Base-by-base conservation (phyloP, 805 yeast species). In the Pichia pseudocactophila region DNA sequence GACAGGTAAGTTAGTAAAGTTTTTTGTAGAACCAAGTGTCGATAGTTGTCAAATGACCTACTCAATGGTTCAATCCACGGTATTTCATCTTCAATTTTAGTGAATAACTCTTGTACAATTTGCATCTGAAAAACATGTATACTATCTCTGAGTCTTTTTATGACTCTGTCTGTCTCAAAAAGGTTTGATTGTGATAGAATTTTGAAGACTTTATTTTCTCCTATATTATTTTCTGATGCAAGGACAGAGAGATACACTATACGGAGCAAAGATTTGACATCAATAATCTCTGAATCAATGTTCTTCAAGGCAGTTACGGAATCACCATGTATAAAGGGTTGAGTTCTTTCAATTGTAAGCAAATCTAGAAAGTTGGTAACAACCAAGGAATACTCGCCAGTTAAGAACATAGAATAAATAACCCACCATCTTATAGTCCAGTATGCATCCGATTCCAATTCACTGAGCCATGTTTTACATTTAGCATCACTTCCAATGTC, bases 1-100 rank as follows among this genome's bases (percentile, higher is more conserved):
- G 68, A 61, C 2, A 69, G 48, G 39, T 65, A 69, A 4, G 57
- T 49, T 4, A 55, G 36, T 39, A 59, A 59, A 2, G 56, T 51
- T 44, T 59, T 63, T 32, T 54, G 51, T 42, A 65, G 51, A 18
- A 65, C 40, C 3, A 51, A 45, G n/a, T 51, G 20, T n/a, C 28
- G 10, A 7, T 22, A 20, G 12, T 18, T 37, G 2, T 34, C 15
- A 28, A 33, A 41, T 33, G 30, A 9, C 5, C 13, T 19, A 7
- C 37, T 31, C 11, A 37, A 34, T 15, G 25, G 30, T 2, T 11
- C 26, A 27, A 36, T 33, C 44, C 44, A 41, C 3, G 38, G 33
- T 8, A 33, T 33, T 34, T 37, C 27, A 3, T 37, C 15, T 8
- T 41, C 32, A 7, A 46, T 17, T 27, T 17, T 10, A 8, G 3